These are phyloP conservation scores for Pholiota conissans DNA, from an alignment of 768 basidiomycete species.

Conservation along the genomic window DNA sequence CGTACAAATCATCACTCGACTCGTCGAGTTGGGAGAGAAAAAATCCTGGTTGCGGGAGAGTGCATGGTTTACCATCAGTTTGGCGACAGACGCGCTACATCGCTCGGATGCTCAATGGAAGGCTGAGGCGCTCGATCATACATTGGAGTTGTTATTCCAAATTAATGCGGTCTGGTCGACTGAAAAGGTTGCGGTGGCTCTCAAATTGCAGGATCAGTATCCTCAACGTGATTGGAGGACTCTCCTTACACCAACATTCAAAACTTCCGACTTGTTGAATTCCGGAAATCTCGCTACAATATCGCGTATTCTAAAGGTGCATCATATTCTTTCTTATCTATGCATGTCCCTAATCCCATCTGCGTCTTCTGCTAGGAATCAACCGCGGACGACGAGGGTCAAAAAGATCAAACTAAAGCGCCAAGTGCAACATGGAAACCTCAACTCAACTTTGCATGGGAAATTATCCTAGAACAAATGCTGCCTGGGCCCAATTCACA, in stretches of 20 bases:
- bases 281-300: conserved; percentile 71
- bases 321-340: background rate
- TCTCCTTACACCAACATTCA: conserved; percentile 72
- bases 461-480: conserved; percentile 73
- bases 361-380: conserved; percentile 46
- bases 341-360: background rate
- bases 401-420: conserved; percentile 46
- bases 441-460: conserved; percentile 92
- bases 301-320: conserved; percentile 81
- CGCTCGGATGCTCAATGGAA: conserved; percentile 71
- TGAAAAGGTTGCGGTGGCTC: conserved; percentile 81
- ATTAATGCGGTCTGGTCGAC: conserved; percentile 72
- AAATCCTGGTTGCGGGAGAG: conserved; percentile 93
- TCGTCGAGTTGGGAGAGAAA: conserved; percentile 72
- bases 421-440: conserved; percentile 77
- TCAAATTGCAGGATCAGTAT: conserved; percentile 64
- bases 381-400: conserved; percentile 53
- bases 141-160: conserved; percentile 53
- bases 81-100: conserved; percentile 61
- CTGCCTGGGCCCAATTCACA: conserved; percentile 48
- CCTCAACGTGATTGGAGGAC: conserved; percentile 69
- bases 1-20: conserved; percentile 53
- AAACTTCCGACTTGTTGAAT: conserved; percentile 66
- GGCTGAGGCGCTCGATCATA: conserved; percentile 53
- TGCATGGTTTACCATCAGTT: conserved; percentile 79